phyloP scores from a whole-genome alignment of 192 early-diverging fungal genomes.

The Coemansia sp. region DNA sequence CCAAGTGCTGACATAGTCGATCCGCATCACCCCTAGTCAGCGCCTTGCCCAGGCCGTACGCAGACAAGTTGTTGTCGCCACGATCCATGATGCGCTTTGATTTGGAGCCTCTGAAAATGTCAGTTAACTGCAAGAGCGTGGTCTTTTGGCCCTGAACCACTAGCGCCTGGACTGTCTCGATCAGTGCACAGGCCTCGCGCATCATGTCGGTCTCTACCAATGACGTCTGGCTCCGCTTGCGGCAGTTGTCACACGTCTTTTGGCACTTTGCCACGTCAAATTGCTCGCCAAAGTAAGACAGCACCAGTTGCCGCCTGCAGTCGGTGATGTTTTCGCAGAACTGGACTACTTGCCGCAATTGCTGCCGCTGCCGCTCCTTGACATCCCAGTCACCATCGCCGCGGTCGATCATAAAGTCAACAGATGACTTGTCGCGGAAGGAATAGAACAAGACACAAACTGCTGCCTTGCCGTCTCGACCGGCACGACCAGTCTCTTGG shows the following conservation, averaged over 20 bases:
- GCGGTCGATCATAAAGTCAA: constrained; percentile 77
- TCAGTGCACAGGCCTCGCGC: constrained; percentile 53
- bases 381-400: constrained; percentile 81
- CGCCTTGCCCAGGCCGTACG: constrained; percentile 62
- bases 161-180: constrained; percentile 55
- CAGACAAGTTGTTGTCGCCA: constrained; percentile 56
- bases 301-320: constrained; percentile 85
- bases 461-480: constrained; percentile 85
- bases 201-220: constrained; percentile 58
- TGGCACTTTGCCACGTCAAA: constrained; percentile 69
- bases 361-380: constrained; percentile 74
- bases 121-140: constrained; percentile 70
- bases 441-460: constrained; percentile 85
- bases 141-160: constrained; percentile 51
- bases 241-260: constrained; percentile 90
- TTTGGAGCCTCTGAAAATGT: constrained; percentile 76
- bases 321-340: constrained; percentile 88
- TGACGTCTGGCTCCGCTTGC: constrained; percentile 20
- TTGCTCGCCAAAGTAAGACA: constrained; percentile 89
- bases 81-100: constrained; percentile 55
- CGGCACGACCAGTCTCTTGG: constrained; percentile 95
- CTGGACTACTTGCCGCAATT: constrained; percentile 66
- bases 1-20: constrained; percentile 71
- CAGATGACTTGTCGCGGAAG: constrained; percentile 70
- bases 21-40: constrained; percentile 64